Conservation (phyloP, 139 green algal species). For the Chlamydomonas incerta region DNA sequence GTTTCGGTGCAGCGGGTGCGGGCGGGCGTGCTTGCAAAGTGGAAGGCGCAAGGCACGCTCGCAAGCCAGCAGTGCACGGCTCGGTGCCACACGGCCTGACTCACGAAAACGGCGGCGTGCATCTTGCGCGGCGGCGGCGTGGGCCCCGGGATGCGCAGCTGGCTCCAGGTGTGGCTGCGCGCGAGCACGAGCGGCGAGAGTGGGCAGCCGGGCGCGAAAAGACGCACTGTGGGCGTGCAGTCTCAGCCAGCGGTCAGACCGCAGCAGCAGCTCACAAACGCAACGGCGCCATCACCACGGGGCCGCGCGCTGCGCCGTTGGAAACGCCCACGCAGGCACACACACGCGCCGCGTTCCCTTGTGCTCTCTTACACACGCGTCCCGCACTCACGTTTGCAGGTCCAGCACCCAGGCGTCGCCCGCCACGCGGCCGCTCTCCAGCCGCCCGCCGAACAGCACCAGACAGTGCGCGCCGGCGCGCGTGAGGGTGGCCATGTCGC, state of each 20-base stretch:
- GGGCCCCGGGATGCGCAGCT: slow-evolving; percentile 54
- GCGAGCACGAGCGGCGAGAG: neutral
- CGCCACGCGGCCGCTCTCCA: slow-evolving; percentile 62
- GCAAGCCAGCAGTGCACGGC: no score
- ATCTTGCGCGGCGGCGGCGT: slow-evolving; percentile 66
- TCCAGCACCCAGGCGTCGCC: slow-evolving; percentile 81
- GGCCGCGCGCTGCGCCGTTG: no score
- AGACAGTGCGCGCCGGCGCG: slow-evolving; percentile 45
- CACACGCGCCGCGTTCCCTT: no score
- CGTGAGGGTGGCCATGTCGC: slow-evolving; percentile 78
- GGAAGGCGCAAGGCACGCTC: no score
- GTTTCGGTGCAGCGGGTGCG: neutral
- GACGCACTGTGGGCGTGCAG: neutral
- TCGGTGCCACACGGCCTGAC: no score
- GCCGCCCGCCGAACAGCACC: slow-evolving; percentile 79
- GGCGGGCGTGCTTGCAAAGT: no score
- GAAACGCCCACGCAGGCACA: neutral
- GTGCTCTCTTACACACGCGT: no score
- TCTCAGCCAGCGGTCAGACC: no score
- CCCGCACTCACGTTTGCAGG: slow-evolving; percentile 59
- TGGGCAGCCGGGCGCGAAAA: neutral
- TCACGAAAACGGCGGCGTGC: slow-evolving; percentile 53
- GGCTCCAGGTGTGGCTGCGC: slow-evolving; percentile 64
- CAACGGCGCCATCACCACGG: no score
- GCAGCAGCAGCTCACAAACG: no score